Conservation (phyloP, 306 rosid genomes). For the Cucurbita moschata region DNA sequence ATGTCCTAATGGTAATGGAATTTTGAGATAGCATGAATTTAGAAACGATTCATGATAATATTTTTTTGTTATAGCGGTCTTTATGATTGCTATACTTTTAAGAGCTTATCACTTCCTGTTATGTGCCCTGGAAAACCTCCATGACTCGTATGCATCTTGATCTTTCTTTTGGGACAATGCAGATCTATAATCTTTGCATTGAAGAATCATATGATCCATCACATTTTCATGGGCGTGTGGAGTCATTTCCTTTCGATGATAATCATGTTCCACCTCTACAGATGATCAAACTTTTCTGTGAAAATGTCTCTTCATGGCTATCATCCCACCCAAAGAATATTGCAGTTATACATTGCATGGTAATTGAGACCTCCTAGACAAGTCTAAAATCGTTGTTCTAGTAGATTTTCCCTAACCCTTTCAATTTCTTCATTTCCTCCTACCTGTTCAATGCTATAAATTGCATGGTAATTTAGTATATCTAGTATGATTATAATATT, state of each 20-base stretch:
- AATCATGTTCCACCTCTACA: slow-evolving; percentile 78
- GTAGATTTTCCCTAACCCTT: not conserved
- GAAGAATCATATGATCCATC: slow-evolving; percentile 73
- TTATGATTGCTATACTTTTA: not conserved
- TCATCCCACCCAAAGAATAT: slow-evolving; percentile 49
- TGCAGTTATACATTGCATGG: slow-evolving; percentile 95
- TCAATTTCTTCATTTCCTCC: not conserved
- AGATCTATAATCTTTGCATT: slow-evolving; percentile 86
- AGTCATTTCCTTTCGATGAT: slow-evolving; percentile 77
- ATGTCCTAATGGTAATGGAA: not conserved
- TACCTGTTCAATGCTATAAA: not conserved
- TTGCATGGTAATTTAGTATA: not conserved
- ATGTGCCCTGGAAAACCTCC: not conserved
- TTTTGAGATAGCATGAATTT: not conserved
- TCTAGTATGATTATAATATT: not conserved
- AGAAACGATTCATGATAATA: not conserved
- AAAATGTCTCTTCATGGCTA: slow-evolving; percentile 69
- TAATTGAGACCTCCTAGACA: slow-evolving; percentile 13
- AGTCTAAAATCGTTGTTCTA: not conserved
- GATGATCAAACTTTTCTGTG: slow-evolving; percentile 65
- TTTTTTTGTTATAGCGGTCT: not conserved
- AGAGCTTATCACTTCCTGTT: not conserved
- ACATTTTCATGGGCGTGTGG: slow-evolving; percentile 74
- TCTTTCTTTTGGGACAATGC: slow-evolving; percentile 16
- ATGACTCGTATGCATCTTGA: not conserved